These are phyloP conservation scores for Huntiella savannae DNA, from an alignment of 2,329 filamentous ascomycete species.

Conservation along the genomic window DNA sequence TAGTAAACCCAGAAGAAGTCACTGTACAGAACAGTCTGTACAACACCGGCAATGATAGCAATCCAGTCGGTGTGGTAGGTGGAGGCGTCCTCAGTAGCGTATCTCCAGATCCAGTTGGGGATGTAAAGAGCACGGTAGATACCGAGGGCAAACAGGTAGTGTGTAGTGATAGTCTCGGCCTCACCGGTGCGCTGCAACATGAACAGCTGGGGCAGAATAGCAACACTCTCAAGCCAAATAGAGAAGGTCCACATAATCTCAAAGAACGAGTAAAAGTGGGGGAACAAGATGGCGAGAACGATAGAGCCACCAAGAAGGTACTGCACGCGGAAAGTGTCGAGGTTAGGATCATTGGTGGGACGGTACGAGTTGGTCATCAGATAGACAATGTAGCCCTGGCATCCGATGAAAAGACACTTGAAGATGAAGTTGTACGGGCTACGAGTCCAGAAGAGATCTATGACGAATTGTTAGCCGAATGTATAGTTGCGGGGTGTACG, in stretches of 20 bases:
- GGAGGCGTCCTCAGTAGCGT: constrained; percentile 45
- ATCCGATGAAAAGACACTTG: constrained; percentile 85
- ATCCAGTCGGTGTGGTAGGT: constrained; percentile 61
- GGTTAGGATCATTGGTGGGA: constrained; percentile 88
- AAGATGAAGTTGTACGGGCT: constrained; percentile 86
- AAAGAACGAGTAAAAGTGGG: constrained; percentile 61
- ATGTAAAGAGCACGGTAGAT: constrained; percentile 89
- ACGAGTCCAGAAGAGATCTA: constrained; percentile 70
- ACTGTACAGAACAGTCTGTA: constrained; percentile 90
- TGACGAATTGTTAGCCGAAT: not conserved
- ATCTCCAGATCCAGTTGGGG: constrained; percentile 94
- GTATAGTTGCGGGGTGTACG: not conserved
- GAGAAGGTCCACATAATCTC: constrained; percentile 96
- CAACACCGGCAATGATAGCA: constrained; percentile 67
- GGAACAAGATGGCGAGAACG: constrained; percentile 62
- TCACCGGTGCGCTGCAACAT: constrained; percentile 96
- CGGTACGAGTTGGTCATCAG: constrained; percentile 97
- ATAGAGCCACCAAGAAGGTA: constrained; percentile 74
- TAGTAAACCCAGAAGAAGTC: constrained; percentile 99
- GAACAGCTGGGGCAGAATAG: constrained; percentile 91
- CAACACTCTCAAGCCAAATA: constrained; percentile 94
- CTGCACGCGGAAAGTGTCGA: constrained; percentile 93
- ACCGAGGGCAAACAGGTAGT: constrained; percentile 89
- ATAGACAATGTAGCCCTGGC: constrained; percentile 87
- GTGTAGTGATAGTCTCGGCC: constrained; percentile 97